Evolutionary conservation across 148 eudicot genomes (phyloP).

Genomic region (Rhododendron ovatum): DNA sequence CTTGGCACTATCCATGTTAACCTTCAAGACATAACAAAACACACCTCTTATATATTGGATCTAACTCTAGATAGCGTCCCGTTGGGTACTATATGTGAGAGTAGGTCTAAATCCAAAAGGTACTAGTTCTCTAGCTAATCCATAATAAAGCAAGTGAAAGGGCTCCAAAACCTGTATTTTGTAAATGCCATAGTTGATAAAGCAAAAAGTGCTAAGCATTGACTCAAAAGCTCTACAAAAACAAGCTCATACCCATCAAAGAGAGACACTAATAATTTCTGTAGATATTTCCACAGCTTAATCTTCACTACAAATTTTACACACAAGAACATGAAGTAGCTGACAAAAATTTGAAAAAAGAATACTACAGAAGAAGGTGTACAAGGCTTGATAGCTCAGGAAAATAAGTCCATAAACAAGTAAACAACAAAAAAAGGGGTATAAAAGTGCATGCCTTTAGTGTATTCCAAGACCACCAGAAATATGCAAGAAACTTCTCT

Average conservation of each 20-base stretch:
- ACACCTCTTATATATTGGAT: neutral
- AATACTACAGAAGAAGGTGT: neutral
- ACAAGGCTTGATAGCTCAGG: neutral
- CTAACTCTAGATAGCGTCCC: neutral
- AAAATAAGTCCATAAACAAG: neutral
- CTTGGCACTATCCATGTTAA: neutral
- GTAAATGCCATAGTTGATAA: neutral
- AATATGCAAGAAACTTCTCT: slow-evolving; percentile 84
- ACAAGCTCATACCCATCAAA: neutral
- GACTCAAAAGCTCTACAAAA: neutral
- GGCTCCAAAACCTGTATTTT: neutral
- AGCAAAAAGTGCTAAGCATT: neutral
- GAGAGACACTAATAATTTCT: neutral
- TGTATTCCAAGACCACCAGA: slow-evolving; percentile 92
- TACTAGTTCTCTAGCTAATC: neutral
- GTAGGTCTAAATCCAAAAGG: neutral
- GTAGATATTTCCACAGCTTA: neutral
- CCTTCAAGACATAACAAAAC: neutral
- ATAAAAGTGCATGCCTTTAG: slow-evolving; percentile 57
- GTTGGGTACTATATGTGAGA: neutral
- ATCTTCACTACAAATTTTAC: neutral
- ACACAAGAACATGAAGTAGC: neutral
- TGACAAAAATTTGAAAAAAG: neutral
- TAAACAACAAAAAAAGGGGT: neutral
- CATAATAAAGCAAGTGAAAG: neutral